These are phyloP conservation scores for Scleroderma bovista DNA, from an alignment of 768 basidiomycete species.

Conservation along the genomic window DNA sequence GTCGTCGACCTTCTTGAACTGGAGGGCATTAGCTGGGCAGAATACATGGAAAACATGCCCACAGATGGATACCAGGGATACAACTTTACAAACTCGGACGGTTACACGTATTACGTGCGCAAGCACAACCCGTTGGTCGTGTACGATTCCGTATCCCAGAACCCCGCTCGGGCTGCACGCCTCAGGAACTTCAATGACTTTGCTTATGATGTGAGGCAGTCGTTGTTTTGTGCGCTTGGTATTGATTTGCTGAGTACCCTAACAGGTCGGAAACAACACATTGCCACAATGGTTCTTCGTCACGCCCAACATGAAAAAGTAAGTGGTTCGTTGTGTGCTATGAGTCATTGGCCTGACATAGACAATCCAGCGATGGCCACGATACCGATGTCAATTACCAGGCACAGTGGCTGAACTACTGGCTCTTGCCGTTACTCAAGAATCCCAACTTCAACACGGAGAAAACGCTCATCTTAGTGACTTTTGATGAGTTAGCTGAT, in stretches of 20 bases:
- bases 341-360: conserved; percentile 1
- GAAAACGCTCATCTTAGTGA: conserved; percentile 52
- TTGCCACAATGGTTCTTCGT: conserved; percentile 59
- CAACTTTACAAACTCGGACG: conserved; percentile 25
- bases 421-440: conserved; percentile 46
- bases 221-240: not conserved
- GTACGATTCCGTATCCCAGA: conserved; percentile 44
- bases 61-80: conserved; percentile 41
- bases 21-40: conserved; percentile 52
- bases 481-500: conserved; percentile 54
- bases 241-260: not conserved
- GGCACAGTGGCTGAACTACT: conserved; percentile 42
- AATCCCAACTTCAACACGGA: conserved; percentile 49
- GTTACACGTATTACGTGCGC: conserved; percentile 49
- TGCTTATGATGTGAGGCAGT: conserved; percentile 40
- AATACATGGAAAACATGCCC: conserved; percentile 59
- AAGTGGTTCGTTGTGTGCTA: not conserved
- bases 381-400: conserved; percentile 53
- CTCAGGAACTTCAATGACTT: conserved; percentile 62
- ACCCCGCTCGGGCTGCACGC: conserved; percentile 35
- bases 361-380: conserved; percentile 51
- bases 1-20: conserved; percentile 57
- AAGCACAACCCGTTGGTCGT: conserved; percentile 53
- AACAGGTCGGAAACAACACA: conserved; percentile 30
- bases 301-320: conserved; percentile 50